Evolutionary conservation across 1,284 basidiomycete genomes (phyloP).

Genomic region (Anthracocystis walkeri): DNA sequence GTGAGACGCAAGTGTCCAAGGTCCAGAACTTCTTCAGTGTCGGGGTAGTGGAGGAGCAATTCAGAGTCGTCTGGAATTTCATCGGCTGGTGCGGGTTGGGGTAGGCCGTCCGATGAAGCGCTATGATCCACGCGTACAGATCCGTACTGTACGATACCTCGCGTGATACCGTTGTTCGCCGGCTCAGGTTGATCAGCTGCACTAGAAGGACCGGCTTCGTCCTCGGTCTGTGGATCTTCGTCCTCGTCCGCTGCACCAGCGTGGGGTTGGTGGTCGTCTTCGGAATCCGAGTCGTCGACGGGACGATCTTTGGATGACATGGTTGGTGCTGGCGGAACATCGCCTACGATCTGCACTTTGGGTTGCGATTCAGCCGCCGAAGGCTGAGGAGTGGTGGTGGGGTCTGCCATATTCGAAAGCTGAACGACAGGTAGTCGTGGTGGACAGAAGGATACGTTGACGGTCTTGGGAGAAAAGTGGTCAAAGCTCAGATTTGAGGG

Average conservation of each 20-base stretch:
- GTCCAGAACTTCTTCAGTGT: slow-evolving; percentile 74
- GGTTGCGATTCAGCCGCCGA: neutral
- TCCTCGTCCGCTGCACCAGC: slow-evolving; percentile 12
- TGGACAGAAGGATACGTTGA: neutral
- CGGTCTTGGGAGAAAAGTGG: slow-evolving; percentile 1
- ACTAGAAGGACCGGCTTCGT: slow-evolving; percentile 42
- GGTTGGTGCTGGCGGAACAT: slow-evolving; percentile 27
- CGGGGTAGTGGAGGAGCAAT: slow-evolving; percentile 51
- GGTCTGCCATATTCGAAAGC: slow-evolving; percentile 12
- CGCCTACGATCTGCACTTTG: slow-evolving; percentile 40
- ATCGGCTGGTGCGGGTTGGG: slow-evolving; percentile 9
- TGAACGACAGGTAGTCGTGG: neutral
- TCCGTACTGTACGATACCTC: slow-evolving; percentile 40
- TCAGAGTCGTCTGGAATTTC: slow-evolving; percentile 55
- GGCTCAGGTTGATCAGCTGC: slow-evolving; percentile 25
- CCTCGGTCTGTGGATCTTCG: slow-evolving; percentile 47
- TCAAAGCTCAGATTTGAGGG: slow-evolving; percentile 12
- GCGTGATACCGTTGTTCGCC: slow-evolving; percentile 35
- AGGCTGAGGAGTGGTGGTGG: neutral
- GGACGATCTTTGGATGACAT: slow-evolving; percentile 22
- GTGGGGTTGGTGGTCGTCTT: slow-evolving; percentile 21
- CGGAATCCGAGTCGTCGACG: slow-evolving; percentile 49
- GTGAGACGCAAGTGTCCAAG: slow-evolving; percentile 84
- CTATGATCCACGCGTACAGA: slow-evolving; percentile 37
- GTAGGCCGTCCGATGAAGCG: slow-evolving; percentile 11